phyloP scores from a whole-genome alignment of 768 basidiomycete species.

The Lactarius psammicola region DNA sequence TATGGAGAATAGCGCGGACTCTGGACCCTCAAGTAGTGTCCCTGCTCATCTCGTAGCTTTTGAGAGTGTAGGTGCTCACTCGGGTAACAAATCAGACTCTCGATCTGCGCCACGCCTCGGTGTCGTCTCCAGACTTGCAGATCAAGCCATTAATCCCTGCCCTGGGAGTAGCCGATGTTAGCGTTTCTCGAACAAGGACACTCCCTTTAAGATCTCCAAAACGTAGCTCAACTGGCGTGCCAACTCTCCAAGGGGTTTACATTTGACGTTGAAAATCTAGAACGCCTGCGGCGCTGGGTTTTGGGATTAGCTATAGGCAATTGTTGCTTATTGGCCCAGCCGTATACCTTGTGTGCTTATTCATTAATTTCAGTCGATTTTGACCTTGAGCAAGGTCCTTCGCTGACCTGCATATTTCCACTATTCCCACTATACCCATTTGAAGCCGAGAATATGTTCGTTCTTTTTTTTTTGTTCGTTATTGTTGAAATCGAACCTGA shows the following conservation, averaged over 20 bases:
- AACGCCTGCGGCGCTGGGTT: slow-evolving; percentile 63
- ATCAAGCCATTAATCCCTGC: slow-evolving; percentile 22
- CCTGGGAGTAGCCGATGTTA: background rate
- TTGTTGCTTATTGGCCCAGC: slow-evolving; percentile 25
- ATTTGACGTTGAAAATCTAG: slow-evolving; percentile 47
- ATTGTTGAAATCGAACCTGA: slow-evolving; percentile 19
- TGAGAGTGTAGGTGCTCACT: background rate
- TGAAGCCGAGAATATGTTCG: slow-evolving; percentile 84
- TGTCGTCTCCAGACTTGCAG: slow-evolving; percentile 30
- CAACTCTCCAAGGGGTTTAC: slow-evolving; percentile 40
- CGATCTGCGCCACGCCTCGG: slow-evolving; percentile 24
- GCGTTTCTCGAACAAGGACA: slow-evolving; percentile 29
- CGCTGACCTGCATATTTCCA: slow-evolving; percentile 68
- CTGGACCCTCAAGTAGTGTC: slow-evolving; percentile 2
- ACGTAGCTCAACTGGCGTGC: slow-evolving; percentile 15
- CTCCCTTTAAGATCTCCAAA: slow-evolving; percentile 41
- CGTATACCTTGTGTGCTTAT: slow-evolving; percentile 5
- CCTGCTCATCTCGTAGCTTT: background rate
- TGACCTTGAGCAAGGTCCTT: slow-evolving; percentile 84
- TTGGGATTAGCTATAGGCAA: slow-evolving; percentile 63
- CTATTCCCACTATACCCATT: slow-evolving; percentile 58
- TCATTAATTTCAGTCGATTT: slow-evolving; percentile 63
- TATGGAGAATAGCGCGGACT: slow-evolving; percentile 13
- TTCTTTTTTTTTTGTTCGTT: slow-evolving; percentile 16
- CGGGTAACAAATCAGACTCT: slow-evolving; percentile 4